Evolutionary conservation across 306 rosid species (phyloP), one percentile per base, ranked within the genome.

Genomic region (Cicer arietinum): DNA sequence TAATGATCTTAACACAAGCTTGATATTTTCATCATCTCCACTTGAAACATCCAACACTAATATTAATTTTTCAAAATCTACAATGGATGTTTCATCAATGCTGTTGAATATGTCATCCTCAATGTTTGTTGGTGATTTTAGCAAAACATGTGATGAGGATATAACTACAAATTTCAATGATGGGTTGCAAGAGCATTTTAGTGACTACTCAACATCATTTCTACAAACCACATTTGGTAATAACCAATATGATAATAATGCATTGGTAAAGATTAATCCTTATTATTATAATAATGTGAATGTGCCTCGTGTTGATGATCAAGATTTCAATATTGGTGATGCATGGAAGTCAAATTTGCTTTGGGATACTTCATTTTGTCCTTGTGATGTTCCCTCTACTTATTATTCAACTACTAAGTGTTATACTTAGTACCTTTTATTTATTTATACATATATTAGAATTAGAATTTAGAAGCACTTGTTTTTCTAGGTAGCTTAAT

Each of bases 31-130:
- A 67, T 16, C 84, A 8, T 35, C 80, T 2, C 81, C 92, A 8
- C 69, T 71, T 22, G 88, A 84, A 57, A 82, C 79, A 64, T 40
- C 77, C 16, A 54, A 69, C 7, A 10, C 46, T 2, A 47, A 45
- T 16, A 1, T 7, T 17, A 25, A 25, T 25, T 56, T 45, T 5
- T 30, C 81, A 52, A 82, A 80, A 67, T 53, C 86, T 22, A 14
- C 84, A 6, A 25, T 78, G 61, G 96, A 89, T 71, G 77, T 87
- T 52, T 82, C 97, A 67, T 87, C 98, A 41, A 80, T 88, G 89
- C 61, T 88, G 73, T 53, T 89, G 50, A 91, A 80, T 76, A 91
- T 89, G 98, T 85, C 97, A 44, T 89, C 97, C 58, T 88, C 97
- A 2, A 60, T 88, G 68, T 77, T 84, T n/a, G 86, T 84, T n/a